Evolutionary conservation across 2,329 filamentous ascomycete species (phyloP).

Genomic region (Cercospora janseana): DNA sequence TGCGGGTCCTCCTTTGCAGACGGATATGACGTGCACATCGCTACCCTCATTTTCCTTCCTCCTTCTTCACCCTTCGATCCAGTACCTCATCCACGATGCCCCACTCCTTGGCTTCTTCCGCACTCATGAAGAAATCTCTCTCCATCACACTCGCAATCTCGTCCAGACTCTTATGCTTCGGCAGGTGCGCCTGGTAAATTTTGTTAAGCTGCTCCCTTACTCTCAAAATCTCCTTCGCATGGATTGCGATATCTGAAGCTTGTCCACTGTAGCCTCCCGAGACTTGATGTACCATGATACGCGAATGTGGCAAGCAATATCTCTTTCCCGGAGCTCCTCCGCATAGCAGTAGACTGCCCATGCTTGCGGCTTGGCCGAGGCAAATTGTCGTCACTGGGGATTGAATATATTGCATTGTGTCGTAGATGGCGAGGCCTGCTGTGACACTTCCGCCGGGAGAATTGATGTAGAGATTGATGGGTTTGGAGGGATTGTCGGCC

Average conservation of each 20-base stretch:
- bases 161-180: slow-evolving; percentile 71
- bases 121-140: slow-evolving; percentile 89
- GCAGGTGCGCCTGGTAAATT: slow-evolving; percentile 86
- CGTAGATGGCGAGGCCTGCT: slow-evolving; percentile 84
- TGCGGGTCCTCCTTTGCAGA: no score
- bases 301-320: slow-evolving; percentile 86
- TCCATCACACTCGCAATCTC: slow-evolving; percentile 96
- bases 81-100: slow-evolving; percentile 92
- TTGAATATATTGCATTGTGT: slow-evolving; percentile 96
- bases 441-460: slow-evolving; percentile 91
- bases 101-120: slow-evolving; percentile 81
- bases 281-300: slow-evolving; percentile 97
- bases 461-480: slow-evolving; percentile 97
- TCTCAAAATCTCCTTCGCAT: slow-evolving; percentile 92
- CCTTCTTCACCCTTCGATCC: slow-evolving; percentile 50
- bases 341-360: slow-evolving; percentile 85
- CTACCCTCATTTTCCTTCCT: no score
- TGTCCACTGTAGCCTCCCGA: slow-evolving; percentile 70
- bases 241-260: slow-evolving; percentile 84
- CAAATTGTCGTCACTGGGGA: slow-evolving; percentile 93
- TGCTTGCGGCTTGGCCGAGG: slow-evolving; percentile 88
- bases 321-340: slow-evolving; percentile 82
- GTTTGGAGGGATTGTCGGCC: slow-evolving; percentile 90
- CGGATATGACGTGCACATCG: no score
- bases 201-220: slow-evolving; percentile 81